These are phyloP conservation scores for Zymoseptoria pseudotritici DNA, from an alignment of 2,329 filamentous ascomycete species.

Conservation along the genomic window DNA sequence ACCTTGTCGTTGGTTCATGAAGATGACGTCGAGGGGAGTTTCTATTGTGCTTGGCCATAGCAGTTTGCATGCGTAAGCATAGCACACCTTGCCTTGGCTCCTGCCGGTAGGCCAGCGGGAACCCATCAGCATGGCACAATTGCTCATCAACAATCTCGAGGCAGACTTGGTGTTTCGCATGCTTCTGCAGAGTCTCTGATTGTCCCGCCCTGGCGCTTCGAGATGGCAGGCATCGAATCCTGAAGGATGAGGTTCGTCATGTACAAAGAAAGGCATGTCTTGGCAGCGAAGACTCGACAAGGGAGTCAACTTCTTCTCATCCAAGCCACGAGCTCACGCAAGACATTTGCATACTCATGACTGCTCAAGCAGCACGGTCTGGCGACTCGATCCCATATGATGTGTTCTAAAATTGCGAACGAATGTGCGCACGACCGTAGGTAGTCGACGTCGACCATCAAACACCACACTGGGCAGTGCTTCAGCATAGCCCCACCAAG, in stretches of 20 bases:
- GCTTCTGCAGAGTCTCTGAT: neutral
- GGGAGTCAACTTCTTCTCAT: neutral
- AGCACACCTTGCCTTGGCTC: neutral
- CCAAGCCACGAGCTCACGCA: neutral
- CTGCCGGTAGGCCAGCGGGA: neutral
- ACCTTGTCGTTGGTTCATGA: neutral
- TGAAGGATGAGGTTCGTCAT: neutral
- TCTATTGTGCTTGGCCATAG: neutral
- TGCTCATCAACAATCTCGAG: neutral
- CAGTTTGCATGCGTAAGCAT: neutral
- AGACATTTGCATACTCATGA: neutral
- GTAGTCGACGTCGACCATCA: neutral
- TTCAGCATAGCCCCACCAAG: neutral
- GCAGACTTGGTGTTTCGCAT: neutral
- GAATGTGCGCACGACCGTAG: neutral
- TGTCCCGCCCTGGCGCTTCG: neutral
- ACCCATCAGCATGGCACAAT: too few relatives aligned
- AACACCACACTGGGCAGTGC: too few relatives aligned
- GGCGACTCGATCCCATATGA: neutral
- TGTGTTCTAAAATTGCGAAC: neutral
- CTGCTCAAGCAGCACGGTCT: neutral
- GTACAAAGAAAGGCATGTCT: too few relatives aligned
- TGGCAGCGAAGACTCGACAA: too few relatives aligned
- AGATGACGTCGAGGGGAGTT: neutral
- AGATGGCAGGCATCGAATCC: neutral